Percentiles rank a stretch among this genome's conserved stretches.
These are phyloP conservation scores for Claviceps spartinae DNA, from an alignment of 2,329 filamentous ascomycete genomes.

Conservation along the genomic window DNA sequence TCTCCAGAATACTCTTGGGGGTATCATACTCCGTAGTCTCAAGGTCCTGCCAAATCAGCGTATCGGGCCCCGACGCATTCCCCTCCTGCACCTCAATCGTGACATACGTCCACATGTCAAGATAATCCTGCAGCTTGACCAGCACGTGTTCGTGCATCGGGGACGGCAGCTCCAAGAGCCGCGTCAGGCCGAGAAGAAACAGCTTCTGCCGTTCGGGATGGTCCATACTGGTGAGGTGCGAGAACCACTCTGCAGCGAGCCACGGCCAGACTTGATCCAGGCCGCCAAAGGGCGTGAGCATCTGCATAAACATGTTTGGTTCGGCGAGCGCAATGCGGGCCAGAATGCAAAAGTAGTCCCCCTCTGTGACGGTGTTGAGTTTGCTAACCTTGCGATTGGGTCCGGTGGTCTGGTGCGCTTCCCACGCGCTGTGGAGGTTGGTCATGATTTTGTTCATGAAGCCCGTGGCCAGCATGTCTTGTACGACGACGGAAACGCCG, in stretches of 20 bases:
- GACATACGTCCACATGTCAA: constrained; percentile 62
- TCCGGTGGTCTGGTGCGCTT: constrained; percentile 68
- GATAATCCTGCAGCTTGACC: constrained; percentile 53
- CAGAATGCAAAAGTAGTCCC: constrained; percentile 75
- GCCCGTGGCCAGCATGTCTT: constrained; percentile 49
- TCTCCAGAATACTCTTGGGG: constrained; percentile 38
- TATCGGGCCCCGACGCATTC: constrained; percentile 36
- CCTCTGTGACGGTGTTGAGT: constrained; percentile 63
- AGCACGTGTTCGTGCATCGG: constrained; percentile 45
- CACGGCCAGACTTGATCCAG: constrained; percentile 43
- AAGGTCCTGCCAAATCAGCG: constrained; percentile 31
- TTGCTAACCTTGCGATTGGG: constrained; percentile 57
- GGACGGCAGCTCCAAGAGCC: constrained; percentile 51
- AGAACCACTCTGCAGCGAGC: constrained; percentile 53
- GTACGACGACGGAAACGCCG: constrained; percentile 49
- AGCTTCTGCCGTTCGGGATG: constrained; percentile 55
- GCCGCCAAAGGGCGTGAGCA: constrained; percentile 33
- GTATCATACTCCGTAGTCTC: constrained; percentile 41
- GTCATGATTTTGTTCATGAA: constrained; percentile 51
- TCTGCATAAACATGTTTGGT: constrained; percentile 51
- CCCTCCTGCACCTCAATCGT: constrained; percentile 53
- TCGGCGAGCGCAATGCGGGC: constrained; percentile 64
- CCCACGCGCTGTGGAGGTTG: constrained; percentile 53
- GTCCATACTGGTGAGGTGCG: constrained; percentile 53
- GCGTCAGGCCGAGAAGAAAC: constrained; percentile 57